Base-by-base conservation (phyloP, 2,329 filamentous ascomycete species). In the Mollisia scopiformis region DNA sequence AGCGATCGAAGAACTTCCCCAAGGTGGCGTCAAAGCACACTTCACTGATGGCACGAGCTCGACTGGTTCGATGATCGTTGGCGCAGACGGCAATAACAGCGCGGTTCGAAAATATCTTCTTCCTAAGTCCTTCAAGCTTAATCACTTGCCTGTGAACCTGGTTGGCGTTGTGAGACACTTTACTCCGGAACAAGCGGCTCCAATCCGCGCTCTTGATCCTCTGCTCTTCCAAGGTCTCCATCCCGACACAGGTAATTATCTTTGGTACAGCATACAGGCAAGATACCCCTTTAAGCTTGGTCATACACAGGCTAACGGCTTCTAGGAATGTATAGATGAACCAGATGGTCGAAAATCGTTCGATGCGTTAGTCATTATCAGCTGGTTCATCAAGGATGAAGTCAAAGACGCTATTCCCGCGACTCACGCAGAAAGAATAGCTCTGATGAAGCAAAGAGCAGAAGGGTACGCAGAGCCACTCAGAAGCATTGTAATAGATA, bases 161-260 rank as follows among this genome's bases (percentile, higher is more conserved):
- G 71, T 85, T 1, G 83, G 84, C 2, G 74, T 78, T 10, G 80
- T 77, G 43, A 66, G 80, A 6, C 65, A 76, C 0, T 76, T 81
- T 33, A 73, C 77, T 0, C 70, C 75, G 0, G 73, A 77, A 16
- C 71, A 82, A 39, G 75, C 81, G 19, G 69, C 72, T 1, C 76
- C 77, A 0, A 74, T 84, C 2, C 74, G 75, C 6, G 73, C 73
- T 1, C 75, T 85, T 0, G 84, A 87, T 56, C 79, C 83, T 0
- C 83, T 80, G 43, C 83, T 86, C 53, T 76, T 86, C 21, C 83
- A 86, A 54, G 83, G 83, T 0, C 77, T 78, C 0, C 78, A 84
- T 37, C 82, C 84, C 0, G 71, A 75, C 27, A 80, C 82, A 3
- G 76, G 82, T 43, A 76, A 77, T 0, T 86, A 81, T 67, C 68